A percentile compares a stretch with the other conserved stretches of the same genome.
These are phyloP conservation scores for Alternaria sp. DNA, from an alignment of 2,329 filamentous ascomycete species.

Conservation along the genomic window DNA sequence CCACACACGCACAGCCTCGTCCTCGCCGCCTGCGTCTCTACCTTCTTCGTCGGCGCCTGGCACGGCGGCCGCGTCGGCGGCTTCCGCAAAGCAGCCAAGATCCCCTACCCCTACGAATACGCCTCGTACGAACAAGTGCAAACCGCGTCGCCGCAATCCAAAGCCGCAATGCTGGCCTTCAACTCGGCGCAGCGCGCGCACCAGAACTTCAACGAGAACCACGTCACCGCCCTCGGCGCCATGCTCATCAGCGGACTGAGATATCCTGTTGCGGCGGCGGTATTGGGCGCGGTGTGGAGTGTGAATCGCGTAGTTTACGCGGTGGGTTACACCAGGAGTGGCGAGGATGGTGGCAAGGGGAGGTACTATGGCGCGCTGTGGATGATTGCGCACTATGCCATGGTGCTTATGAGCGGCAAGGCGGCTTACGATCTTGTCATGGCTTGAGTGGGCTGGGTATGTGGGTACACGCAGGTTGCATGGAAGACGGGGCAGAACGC, in stretches of 20 bases:
- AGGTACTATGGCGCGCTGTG: slow-evolving; percentile 48
- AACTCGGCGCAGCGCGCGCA: slow-evolving; percentile 54
- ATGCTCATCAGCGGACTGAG: slow-evolving; percentile 62
- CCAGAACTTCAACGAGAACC: slow-evolving; percentile 67
- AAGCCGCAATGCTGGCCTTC: slow-evolving; percentile 54
- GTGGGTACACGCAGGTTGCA: not conserved
- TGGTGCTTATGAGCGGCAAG: slow-evolving; percentile 37
- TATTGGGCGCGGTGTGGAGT: slow-evolving; percentile 58
- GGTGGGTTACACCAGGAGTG: slow-evolving; percentile 52
- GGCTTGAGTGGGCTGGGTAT: slow-evolving; percentile 9
- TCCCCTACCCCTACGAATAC: slow-evolving; percentile 65
- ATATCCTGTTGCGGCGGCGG: slow-evolving; percentile 57
- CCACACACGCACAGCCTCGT: slow-evolving; percentile 56
- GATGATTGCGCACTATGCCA: slow-evolving; percentile 39
- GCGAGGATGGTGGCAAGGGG: slow-evolving; percentile 51
- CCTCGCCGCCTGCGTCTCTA: slow-evolving; percentile 60
- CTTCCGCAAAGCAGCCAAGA: slow-evolving; percentile 59
- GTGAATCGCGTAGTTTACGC: slow-evolving; percentile 58
- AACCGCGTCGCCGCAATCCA: slow-evolving; percentile 44
- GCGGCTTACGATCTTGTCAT: slow-evolving; percentile 30
- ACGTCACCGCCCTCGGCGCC: slow-evolving; percentile 57
- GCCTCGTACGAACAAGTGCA: slow-evolving; percentile 62
- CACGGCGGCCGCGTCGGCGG: slow-evolving; percentile 56
- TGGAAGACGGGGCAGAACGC: not conserved
- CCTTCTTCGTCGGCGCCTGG: slow-evolving; percentile 60